Evolutionary conservation across 176 grass and related monocot species (phyloP), one percentile per base, ranked within the genome.

Genomic region (Hsuehochloa calcarea): DNA sequence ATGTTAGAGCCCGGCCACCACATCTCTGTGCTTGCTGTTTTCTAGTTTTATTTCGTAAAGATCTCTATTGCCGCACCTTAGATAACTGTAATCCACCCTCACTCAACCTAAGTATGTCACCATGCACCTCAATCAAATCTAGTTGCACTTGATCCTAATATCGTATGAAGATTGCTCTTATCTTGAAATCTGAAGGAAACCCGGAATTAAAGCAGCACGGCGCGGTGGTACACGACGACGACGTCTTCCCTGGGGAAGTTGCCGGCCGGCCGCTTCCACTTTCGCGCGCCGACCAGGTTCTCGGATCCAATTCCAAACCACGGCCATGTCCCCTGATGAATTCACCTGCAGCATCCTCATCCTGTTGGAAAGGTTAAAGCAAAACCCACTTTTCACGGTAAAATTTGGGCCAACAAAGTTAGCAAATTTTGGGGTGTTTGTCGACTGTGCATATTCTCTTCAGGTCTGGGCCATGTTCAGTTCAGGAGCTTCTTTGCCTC

Each of bases 201-300:
- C 27, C 5, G 0, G 22, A 50, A n/a, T n/a, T n/a, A n/a, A n/a
- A 99, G 93, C 41, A 99, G 89, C 77, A 96, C 96, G 2, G 96
- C 91, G 31, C 96, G 96, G 75, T 96, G 93, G 82, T 99, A 99
- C 4, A 84, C 96, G 17, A 99, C 90, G 68, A 87, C 45, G 37
- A 94, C 90, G 71, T 96, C 88, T 20, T 91, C 89, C 66, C 54
- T 86, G 10, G 96, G 96, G 52, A 98, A 98, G 82, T 94, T 94
- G 0, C 93, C 96, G 27, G 93, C 96, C 25, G 88, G 92, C 22
- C 93, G 82, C 92, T 98, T 98, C 95, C 95, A 98, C 87, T 95
- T 98, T 14, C 79, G 71, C 47, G 90, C 93, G 27, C 82, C 29
- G 29, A 29, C 29, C 29, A 29, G 29, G 29, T 29, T 29, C 29